Base-by-base conservation (phyloP, 768 basidiomycete species). In the Lentinula detonsa region DNA sequence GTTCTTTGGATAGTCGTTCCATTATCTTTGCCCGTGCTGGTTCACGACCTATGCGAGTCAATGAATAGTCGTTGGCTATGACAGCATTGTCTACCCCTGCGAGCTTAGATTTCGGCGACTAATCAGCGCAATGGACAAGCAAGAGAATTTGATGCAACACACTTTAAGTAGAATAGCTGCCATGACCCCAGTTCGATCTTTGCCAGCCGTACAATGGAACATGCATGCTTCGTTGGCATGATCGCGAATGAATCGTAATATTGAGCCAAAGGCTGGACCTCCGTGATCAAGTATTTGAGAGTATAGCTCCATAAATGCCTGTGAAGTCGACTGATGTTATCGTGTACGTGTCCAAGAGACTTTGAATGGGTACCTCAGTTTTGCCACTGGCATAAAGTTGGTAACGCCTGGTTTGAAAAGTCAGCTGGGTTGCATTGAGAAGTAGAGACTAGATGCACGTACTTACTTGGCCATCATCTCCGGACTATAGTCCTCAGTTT, bases 141-240 rank as follows among this genome's bases (percentile, higher is more conserved):
- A 52, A 53, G n/a, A 33, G 54, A 43, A 34, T 23, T 1, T 48
- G 51, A 39, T n/a, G 4, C 9, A 39, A 45, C 72, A 34, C 68
- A 91, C 90, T 72, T 85, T 85, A 28, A 93, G 75, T 11, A 92
- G 66, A 34, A 93, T 77, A 5, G 90, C 90, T 13, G 89, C 88
- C 40, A 88, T 72, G 23, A 93, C 74, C 15, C 90, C 91, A 1
- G 91, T 93, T 65, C 91, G 76, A 72, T 93, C 91, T 70, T 93
- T 93, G 3, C 91, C 91, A 31, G 90, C 91, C 58, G 91, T 92
- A 65, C 91, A 93, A 66, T 93, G 90, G 65, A 93, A 89, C 31
- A 92, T 63, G 64, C 81, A 87, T 0, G 80, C 83, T 18, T 84
- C 81, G 43, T 79, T 76, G 67, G 90, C 87, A 59, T 78, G 78